Evolutionary conservation across 805 yeast species (phyloP), one percentile per base, ranked within the genome.

Genomic region (Phaffomyces thermotolerans): DNA sequence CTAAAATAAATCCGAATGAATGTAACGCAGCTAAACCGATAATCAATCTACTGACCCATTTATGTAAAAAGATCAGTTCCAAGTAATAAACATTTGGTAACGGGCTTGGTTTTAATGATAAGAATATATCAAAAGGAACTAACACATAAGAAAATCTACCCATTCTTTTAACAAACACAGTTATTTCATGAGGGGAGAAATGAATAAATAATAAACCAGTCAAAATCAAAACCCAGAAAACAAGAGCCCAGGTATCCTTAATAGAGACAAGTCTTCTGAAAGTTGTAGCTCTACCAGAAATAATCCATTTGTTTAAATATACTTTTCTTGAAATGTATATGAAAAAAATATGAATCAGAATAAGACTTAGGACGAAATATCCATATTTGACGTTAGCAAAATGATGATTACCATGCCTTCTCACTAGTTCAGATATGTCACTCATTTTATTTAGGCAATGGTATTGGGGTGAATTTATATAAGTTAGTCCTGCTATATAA

Each of bases 41-140:
- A 20, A 81, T 71, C 2, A 79, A 33, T 46, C 91, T 65, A 4
- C 89, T 79, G 1, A 81, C 50, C 90, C 91, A 83, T 53, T 81
- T 82, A 57, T 84, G 95, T 8, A 84, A 52, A 17, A 67, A 67
- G 12, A 84, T 54, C 13, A 76, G 62, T 41, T 75, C 76, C 46
- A 81, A 58, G 53, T 84, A 84, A 41, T 73, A 53, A 56, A 58
- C 73, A 42, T 64, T 55, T 4, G 68, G 69, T 42, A 72, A 55
- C 33, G 73, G 72, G n/a, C 71, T 63, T 2, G 88, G 87, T 43
- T 81, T 66, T 13, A 81, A 52, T 2, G 76, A 76, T 15, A 83
- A 53, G 33, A 75, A 67, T 3, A 82, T 62, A 50, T 77, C 76
- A 30, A 84, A 59, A 0, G 88, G 82, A 3, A 79, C 58, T 37